A percentile compares a stretch with the other conserved stretches of the same genome.
These are phyloP conservation scores for Triadica sebifera DNA, from an alignment of 345 rosid species.

Conservation along the genomic window DNA sequence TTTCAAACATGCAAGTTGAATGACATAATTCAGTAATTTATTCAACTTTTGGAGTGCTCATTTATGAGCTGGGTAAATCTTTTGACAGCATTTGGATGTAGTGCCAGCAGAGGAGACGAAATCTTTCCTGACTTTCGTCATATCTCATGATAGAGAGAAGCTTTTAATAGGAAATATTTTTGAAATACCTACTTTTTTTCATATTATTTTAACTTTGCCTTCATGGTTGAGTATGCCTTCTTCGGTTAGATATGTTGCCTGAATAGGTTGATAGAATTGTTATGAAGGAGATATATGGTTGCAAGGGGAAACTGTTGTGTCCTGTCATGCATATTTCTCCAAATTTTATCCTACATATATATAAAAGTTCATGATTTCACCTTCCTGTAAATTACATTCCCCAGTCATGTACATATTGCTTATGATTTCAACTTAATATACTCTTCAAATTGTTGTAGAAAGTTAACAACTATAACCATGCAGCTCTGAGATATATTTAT, in stretches of 20 bases:
- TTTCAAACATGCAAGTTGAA: constrained; percentile 61
- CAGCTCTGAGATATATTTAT: no score
- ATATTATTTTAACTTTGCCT: background rate
- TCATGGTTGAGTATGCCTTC: background rate
- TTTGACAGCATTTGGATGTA: constrained; percentile 60
- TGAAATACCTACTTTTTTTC: background rate
- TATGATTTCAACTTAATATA: background rate
- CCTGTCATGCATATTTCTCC: background rate
- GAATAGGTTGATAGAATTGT: background rate
- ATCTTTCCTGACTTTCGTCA: constrained; percentile 73
- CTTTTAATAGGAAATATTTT: constrained; percentile 50
- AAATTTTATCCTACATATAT: background rate
- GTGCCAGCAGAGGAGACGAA: constrained; percentile 65
- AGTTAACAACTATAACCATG: no score
- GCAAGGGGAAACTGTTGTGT: background rate
- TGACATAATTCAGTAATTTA: constrained; percentile 3
- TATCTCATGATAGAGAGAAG: constrained; percentile 75
- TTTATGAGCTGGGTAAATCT: constrained; percentile 16
- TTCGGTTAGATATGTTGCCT: background rate
- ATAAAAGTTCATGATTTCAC: background rate
- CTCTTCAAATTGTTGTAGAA: no score
- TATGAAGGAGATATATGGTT: background rate
- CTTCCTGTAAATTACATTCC: background rate
- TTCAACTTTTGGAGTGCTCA: background rate
- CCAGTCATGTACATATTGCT: background rate